phyloP scores from a whole-genome alignment of 1,139 yeast species.

The Suhomyces bokatorum region DNA sequence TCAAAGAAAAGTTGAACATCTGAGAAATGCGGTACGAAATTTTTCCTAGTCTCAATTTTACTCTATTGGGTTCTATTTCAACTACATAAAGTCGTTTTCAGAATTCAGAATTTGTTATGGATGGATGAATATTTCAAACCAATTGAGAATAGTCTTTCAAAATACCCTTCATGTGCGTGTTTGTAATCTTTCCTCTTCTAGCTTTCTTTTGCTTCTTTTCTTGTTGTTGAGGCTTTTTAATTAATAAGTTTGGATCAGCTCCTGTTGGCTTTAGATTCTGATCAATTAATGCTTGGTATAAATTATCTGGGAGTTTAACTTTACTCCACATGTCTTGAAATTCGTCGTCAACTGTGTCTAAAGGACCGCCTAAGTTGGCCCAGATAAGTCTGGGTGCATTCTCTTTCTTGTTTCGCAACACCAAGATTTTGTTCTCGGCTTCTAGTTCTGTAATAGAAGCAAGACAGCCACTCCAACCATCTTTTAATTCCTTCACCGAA shows the following conservation, averaged over 20 bases:
- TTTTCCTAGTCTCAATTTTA: conserved; percentile 6
- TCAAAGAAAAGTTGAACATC: background rate
- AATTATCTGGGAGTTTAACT: conserved; percentile 78
- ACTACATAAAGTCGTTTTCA: background rate
- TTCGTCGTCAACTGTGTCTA: conserved; percentile 78
- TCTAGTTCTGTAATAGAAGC: conserved; percentile 78
- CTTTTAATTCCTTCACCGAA: conserved; percentile 84
- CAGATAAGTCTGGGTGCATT: conserved; percentile 87
- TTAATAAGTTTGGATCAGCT: conserved; percentile 89
- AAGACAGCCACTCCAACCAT: conserved; percentile 96
- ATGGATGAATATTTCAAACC: conserved; percentile 21
- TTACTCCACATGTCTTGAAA: conserved; percentile 79
- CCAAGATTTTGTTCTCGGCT: conserved; percentile 71
- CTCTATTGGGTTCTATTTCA: background rate
- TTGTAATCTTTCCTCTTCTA: conserved; percentile 90
- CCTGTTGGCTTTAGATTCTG: conserved; percentile 94
- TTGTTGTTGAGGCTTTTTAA: conserved; percentile 60
- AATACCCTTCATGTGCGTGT: conserved; percentile 94
- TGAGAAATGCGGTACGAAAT: conserved; percentile 3
- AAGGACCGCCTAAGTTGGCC: conserved; percentile 79
- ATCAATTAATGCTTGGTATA: conserved; percentile 75
- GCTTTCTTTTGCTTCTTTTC: conserved; percentile 87
- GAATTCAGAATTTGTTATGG: no score
- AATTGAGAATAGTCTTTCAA: conserved; percentile 75
- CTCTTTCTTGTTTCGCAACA: conserved; percentile 87